phyloP scores from a whole-genome alignment of 768 basidiomycete species.

The Collybia mongolica region DNA sequence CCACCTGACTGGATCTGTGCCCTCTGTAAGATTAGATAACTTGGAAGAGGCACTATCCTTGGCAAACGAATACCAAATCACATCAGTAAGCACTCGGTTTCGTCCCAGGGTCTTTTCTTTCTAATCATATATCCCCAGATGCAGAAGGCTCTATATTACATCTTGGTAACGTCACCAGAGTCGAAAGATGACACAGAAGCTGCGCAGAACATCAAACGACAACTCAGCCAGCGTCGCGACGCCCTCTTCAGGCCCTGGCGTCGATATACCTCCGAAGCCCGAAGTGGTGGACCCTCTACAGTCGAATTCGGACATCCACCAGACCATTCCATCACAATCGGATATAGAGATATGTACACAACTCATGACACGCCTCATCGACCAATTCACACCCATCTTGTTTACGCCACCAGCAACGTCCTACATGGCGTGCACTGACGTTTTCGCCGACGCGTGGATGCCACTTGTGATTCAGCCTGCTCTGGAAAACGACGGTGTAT shows the following conservation, averaged over 20 bases:
- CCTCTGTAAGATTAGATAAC: slow-evolving; percentile 40
- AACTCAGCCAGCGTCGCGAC: too few relatives aligned
- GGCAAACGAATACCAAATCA: slow-evolving; percentile 44
- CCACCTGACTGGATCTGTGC: slow-evolving; percentile 36
- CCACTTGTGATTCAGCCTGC: slow-evolving; percentile 66
- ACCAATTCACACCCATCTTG: slow-evolving; percentile 67
- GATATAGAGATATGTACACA: too few relatives aligned
- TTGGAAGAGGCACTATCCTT: slow-evolving; percentile 54
- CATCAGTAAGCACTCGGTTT: slow-evolving; percentile 39
- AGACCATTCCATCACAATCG: too few relatives aligned
- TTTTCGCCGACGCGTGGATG: slow-evolving; percentile 75
- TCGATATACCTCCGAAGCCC: too few relatives aligned
- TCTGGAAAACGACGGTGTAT: slow-evolving; percentile 58
- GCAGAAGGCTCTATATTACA: slow-evolving; percentile 64
- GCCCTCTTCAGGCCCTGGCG: too few relatives aligned
- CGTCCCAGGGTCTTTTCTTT: background rate
- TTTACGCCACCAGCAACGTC: slow-evolving; percentile 69
- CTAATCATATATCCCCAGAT: slow-evolving; percentile 33
- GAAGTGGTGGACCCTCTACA: too few relatives aligned
- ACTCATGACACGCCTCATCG: slow-evolving; percentile 57
- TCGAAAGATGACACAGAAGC: too few relatives aligned
- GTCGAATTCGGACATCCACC: too few relatives aligned
- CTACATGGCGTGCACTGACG: slow-evolving; percentile 75
- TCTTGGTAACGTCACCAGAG: slow-evolving; percentile 44
- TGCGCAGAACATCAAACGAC: too few relatives aligned